These are phyloP conservation scores for Cairneyella variabilis DNA, from an alignment of 495 filamentous ascomycete species.

Conservation along the genomic window DNA sequence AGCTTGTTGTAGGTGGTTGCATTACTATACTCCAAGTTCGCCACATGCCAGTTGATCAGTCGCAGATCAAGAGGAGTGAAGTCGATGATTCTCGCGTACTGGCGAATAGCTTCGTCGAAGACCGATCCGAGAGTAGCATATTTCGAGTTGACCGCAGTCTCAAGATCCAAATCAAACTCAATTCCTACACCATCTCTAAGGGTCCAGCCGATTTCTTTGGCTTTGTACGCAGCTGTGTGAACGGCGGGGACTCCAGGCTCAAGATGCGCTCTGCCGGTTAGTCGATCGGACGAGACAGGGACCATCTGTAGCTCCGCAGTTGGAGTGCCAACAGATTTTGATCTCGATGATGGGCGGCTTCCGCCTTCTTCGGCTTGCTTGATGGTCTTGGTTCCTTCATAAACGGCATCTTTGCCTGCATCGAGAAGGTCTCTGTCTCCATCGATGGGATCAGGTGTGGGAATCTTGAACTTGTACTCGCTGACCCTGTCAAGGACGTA, in stretches of 20 bases:
- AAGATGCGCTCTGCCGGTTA: slow-evolving; percentile 55
- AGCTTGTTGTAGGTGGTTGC: slow-evolving; percentile 81
- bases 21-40: slow-evolving; percentile 97
- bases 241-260: slow-evolving; percentile 52
- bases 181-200: slow-evolving; percentile 61
- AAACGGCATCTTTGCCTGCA: slow-evolving; percentile 69
- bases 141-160: slow-evolving; percentile 52
- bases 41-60: slow-evolving; percentile 96
- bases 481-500: slow-evolving; percentile 89
- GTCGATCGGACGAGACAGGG: slow-evolving; percentile 54
- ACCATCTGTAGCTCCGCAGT: slow-evolving; percentile 38
- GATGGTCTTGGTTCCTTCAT: slow-evolving; percentile 67
- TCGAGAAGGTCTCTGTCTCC: slow-evolving; percentile 84
- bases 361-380: slow-evolving; percentile 61
- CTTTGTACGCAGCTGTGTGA: slow-evolving; percentile 64
- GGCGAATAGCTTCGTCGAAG: slow-evolving; percentile 82
- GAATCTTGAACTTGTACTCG: slow-evolving; percentile 74
- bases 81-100: slow-evolving; percentile 81
- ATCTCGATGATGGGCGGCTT: slow-evolving; percentile 22
- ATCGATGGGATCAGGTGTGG: slow-evolving; percentile 66
- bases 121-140: slow-evolving; percentile 79
- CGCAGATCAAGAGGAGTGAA: slow-evolving; percentile 82
- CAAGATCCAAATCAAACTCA: slow-evolving; percentile 70
- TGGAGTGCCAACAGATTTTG: slow-evolving; percentile 33
- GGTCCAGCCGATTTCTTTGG: slow-evolving; percentile 75